Base-by-base conservation (phyloP, 768 basidiomycete species). In the Hebeloma cylindrosporum region DNA sequence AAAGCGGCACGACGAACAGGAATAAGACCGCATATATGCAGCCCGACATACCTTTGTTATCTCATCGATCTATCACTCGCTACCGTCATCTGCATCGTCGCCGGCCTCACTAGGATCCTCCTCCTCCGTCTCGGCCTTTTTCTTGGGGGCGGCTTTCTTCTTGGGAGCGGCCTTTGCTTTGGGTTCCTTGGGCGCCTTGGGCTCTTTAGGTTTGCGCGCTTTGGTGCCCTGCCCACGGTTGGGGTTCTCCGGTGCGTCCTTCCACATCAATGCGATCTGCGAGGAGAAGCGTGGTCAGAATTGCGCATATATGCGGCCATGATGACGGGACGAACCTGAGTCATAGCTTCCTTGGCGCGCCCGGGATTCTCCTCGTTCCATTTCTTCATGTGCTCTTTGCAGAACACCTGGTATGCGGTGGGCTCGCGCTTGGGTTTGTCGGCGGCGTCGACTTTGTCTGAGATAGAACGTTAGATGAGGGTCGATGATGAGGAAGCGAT, bases 231-330 rank as follows among this genome's bases (percentile, higher is more conserved):
- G 71, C 14, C 80, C 82, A 18, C 79, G 74, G 47, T 80, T 83
- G 1, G 82, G 81, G 56, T 84, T 84, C 56, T 82, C 80, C 1
- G 78, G 78, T 0, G 82, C 71, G 44, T 80, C 72, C 33, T 65
- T 71, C 82, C 82, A 83, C 43, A 78, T 43, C 1, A 59, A 65
- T 4, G 73, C 80, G 49, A 84, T 79, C 82, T 84, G 51, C 1
- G 25, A 10, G 37, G 25, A 44, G 9, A 21, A 33, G 33, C 4
- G 33, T 21, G 7, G 17, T 40, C 11, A 32, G 23, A n/a, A 41
- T 30, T 36, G 34, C 25, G 51, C 26, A 14, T 40, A 30, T 43
- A n/a, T 11, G 3, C 30, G 13, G 45, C 21, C 45, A 7, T 21
- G 36, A 28, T 31, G 39, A 29, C 31, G 20, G 25, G n/a, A 60